A percentile compares a stretch with the other conserved stretches of the same genome.
Conservation (phyloP, 805 yeast species). For the Wickerhamiella brachini region DNA sequence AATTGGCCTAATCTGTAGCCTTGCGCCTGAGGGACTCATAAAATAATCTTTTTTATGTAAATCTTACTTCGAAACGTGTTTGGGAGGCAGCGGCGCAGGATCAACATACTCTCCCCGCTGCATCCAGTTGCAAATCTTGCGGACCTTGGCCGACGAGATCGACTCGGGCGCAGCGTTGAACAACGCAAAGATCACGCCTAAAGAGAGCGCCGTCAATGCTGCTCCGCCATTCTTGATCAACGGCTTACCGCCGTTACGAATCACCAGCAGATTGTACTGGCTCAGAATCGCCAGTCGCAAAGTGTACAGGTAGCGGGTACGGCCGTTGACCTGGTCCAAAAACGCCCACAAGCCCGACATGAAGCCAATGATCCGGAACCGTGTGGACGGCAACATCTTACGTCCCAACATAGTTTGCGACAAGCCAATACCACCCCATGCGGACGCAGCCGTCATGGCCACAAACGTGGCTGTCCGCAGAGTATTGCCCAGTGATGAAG, state of each 20-base stretch:
- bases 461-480: conserved; percentile 23
- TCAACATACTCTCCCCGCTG: conserved; percentile 19
- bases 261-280: conserved; percentile 23
- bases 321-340: conserved; percentile 23
- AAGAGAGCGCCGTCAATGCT: conserved; percentile 21
- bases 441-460: conserved; percentile 25
- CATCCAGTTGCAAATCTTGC: conserved; percentile 24
- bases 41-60: not conserved
- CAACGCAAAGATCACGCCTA: conserved; percentile 17
- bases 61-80: no score
- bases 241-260: conserved; percentile 17
- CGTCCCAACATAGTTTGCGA: conserved; percentile 23
- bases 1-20: no score
- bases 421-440: conserved; percentile 28
- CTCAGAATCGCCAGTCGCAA: conserved; percentile 26
- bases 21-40: no score
- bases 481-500: conserved; percentile 8
- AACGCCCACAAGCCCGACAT: conserved; percentile 30
- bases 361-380: conserved; percentile 29
- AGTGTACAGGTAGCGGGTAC: conserved; percentile 24
- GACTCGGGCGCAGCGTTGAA: conserved; percentile 13
- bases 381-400: conserved; percentile 19
- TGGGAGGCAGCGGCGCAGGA: conserved; percentile 10
- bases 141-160: conserved; percentile 14
- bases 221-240: conserved; percentile 22